These are phyloP conservation scores for Marchantia paleacea DNA, from an alignment of 225 moss, liverwort and hornwort species.

Conservation along the genomic window DNA sequence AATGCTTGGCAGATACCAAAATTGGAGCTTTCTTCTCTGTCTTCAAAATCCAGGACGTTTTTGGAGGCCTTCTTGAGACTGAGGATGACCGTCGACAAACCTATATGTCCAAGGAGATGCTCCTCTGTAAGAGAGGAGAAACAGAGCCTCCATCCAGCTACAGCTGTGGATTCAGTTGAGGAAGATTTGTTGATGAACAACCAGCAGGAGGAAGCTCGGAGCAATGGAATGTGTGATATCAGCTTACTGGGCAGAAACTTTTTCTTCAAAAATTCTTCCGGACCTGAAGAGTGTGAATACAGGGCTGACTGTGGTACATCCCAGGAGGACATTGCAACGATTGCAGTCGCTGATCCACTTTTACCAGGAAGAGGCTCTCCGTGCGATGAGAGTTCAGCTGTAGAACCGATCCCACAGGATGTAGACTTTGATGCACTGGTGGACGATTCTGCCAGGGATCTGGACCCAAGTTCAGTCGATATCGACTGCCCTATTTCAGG, in stretches of 20 bases:
- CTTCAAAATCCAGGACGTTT: conserved; percentile 26
- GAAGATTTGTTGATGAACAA: neutral
- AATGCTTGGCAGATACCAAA: conserved; percentile 7
- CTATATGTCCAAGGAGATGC: conserved; percentile 5
- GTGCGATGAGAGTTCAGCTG: neutral
- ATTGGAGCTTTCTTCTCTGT: conserved; percentile 1
- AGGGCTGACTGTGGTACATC: neutral
- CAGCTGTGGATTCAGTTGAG: neutral
- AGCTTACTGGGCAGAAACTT: neutral
- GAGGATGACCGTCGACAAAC: conserved; percentile 5
- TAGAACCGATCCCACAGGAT: neutral
- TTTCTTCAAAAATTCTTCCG: neutral
- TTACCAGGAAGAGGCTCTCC: neutral
- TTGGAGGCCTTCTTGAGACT: conserved; percentile 22
- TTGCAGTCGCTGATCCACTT: neutral
- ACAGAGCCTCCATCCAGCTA: neutral
- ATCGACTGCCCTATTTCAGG: neutral
- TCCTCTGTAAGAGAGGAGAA: neutral
- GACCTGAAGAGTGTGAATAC: neutral
- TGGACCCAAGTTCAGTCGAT: neutral
- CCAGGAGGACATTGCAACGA: neutral
- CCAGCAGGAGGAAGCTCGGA: neutral
- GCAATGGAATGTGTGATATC: neutral
- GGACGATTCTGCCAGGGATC: neutral
- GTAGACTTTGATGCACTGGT: neutral